Conservation (phyloP, 2,329 filamentous ascomycete species). For the Hymenoscyphus scutula region DNA sequence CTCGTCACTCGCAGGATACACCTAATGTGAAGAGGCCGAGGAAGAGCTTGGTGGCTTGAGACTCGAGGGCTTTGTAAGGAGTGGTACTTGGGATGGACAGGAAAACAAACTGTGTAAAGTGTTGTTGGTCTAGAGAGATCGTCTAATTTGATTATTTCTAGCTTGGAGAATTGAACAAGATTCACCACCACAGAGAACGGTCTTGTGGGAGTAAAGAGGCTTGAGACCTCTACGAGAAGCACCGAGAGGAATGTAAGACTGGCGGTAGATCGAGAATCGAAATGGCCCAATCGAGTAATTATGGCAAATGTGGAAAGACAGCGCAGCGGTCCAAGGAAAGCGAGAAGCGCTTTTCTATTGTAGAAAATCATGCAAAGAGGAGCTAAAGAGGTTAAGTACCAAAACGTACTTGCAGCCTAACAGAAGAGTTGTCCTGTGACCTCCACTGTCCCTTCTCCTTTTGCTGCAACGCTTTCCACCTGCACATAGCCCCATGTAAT, state of each 20-base stretch:
- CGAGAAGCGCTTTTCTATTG: background rate
- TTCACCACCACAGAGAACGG: background rate
- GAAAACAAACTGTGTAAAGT: background rate
- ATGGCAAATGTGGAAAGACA: background rate
- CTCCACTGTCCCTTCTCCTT: background rate
- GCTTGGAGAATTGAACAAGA: background rate
- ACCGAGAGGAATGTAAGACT: constrained; percentile 1
- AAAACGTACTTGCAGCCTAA: background rate
- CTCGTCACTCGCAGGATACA: background rate
- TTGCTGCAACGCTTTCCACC: background rate
- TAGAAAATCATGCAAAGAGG: background rate
- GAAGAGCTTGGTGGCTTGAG: too few relatives aligned
- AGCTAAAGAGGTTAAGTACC: background rate
- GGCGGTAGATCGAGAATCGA: background rate
- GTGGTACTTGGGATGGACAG: background rate
- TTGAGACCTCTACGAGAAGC: background rate
- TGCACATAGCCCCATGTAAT: background rate
- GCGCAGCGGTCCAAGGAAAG: background rate
- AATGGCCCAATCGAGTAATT: background rate
- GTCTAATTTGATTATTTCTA: background rate
- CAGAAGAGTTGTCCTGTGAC: background rate
- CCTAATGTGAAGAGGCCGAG: background rate
- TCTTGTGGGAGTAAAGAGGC: background rate
- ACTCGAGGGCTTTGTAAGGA: too few relatives aligned
- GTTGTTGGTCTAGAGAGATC: background rate